Evolutionary conservation across 2,329 filamentous ascomycete genomes (phyloP).

Genomic region (Calonectria pseudoturangicola): DNA sequence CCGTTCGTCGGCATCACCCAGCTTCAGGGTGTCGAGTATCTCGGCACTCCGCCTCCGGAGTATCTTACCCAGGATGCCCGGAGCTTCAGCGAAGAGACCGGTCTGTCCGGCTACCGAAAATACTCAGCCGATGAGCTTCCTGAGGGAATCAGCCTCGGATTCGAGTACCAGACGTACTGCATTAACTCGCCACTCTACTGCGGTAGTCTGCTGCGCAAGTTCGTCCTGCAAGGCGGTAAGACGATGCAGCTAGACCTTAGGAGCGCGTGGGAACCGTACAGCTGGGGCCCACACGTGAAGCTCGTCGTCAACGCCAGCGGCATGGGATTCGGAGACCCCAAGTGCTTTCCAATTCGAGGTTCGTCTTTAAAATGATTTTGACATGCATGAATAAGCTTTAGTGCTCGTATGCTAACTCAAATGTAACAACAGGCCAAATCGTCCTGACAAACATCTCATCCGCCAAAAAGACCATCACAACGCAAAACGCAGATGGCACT

Average conservation of each 20-base stretch:
- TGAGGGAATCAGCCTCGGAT: conserved; percentile 65
- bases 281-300: conserved; percentile 47
- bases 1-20: conserved; percentile 67
- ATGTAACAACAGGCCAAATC: conserved; percentile 57
- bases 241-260: conserved; percentile 54
- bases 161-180: conserved; percentile 73
- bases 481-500: conserved; percentile 76
- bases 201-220: conserved; percentile 57
- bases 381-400: neutral
- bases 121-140: conserved; percentile 63
- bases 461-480: conserved; percentile 68
- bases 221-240: conserved; percentile 56
- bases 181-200: conserved; percentile 74
- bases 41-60: conserved; percentile 65
- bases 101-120: conserved; percentile 53
- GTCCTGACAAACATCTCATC: conserved; percentile 61
- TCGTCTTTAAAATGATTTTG: neutral
- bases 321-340: conserved; percentile 57
- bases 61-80: conserved; percentile 60
- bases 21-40: conserved; percentile 70
- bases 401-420: neutral
- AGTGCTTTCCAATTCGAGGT: conserved; percentile 61
- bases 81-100: conserved; percentile 55
- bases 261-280: conserved; percentile 59
- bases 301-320: conserved; percentile 60